Conservation (phyloP, 352 stramenopile species). For the Phytophthora cryptogea region DNA sequence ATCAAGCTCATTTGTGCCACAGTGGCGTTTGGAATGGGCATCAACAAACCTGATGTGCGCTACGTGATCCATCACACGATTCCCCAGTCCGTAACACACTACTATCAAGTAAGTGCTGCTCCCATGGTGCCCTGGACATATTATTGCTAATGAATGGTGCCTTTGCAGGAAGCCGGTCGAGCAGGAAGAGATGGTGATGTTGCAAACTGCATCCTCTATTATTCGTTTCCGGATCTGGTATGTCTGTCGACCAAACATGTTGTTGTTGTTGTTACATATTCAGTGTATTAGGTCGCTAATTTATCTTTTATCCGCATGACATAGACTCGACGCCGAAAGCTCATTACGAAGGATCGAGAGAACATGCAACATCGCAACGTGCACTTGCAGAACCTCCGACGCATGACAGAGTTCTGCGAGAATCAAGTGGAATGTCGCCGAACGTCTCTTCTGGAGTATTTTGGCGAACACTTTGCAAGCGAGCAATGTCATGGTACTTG, state of each 20-base stretch:
- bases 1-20: conserved; percentile 91
- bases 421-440: conserved; percentile 88
- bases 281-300: no score
- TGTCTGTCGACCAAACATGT: conserved; percentile 3
- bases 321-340: conserved; percentile 66
- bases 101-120: conserved; percentile 73
- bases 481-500: conserved; percentile 77
- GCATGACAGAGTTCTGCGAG: conserved; percentile 89
- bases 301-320: conserved; percentile 4
- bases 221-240: conserved; percentile 84
- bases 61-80: conserved; percentile 92
- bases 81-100: conserved; percentile 88
- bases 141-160: neutral
- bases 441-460: conserved; percentile 86
- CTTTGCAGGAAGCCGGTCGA: conserved; percentile 74
- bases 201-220: conserved; percentile 87
- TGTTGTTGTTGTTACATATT: no score
- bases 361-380: conserved; percentile 84
- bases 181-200: conserved; percentile 84
- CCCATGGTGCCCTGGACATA: neutral
- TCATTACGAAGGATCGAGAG: conserved; percentile 82
- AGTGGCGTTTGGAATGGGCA: conserved; percentile 89
- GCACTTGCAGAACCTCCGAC: conserved; percentile 79
- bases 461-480: conserved; percentile 87
- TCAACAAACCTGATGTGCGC: conserved; percentile 89